Evolutionary conservation across 2,329 filamentous ascomycete species (phyloP).

Genomic region (Anthostomella pinea): DNA sequence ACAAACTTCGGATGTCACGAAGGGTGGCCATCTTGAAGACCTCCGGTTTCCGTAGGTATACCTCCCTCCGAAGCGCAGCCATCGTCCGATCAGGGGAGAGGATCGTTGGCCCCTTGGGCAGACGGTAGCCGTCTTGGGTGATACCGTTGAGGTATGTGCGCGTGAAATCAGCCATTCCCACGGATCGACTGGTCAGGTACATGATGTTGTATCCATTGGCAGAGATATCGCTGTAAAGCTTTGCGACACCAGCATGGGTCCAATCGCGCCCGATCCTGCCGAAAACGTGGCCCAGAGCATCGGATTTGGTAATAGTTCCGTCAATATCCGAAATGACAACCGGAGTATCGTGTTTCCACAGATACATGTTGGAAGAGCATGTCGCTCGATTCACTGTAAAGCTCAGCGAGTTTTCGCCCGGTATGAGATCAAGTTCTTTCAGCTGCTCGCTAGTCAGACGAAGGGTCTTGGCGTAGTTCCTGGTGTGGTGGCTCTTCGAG

Average conservation of each 20-base stretch:
- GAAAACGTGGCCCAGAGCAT: slow-evolving; percentile 87
- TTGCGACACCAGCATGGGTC: slow-evolving; percentile 95
- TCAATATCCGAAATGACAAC: slow-evolving; percentile 99
- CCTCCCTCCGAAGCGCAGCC: slow-evolving; percentile 84
- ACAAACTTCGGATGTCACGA: slow-evolving; percentile 87
- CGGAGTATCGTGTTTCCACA: slow-evolving; percentile 87
- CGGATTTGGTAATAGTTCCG: slow-evolving; percentile 97
- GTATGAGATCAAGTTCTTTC: slow-evolving; percentile 76
- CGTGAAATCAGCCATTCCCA: slow-evolving; percentile 90
- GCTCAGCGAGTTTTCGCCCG: slow-evolving; percentile 88
- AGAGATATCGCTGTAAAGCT: slow-evolving; percentile 92
- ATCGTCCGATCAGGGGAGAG: slow-evolving; percentile 93
- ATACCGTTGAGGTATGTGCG: slow-evolving; percentile 87
- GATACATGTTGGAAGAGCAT: slow-evolving; percentile 87
- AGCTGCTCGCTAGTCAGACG: slow-evolving; percentile 93
- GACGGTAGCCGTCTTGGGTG: slow-evolving; percentile 77
- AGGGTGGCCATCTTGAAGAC: slow-evolving; percentile 99
- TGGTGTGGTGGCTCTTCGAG: slow-evolving; percentile 62
- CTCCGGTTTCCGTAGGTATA: slow-evolving; percentile 94
- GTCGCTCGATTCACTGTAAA: slow-evolving; percentile 96
- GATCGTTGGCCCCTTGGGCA: slow-evolving; percentile 91
- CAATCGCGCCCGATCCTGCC: slow-evolving; percentile 97
- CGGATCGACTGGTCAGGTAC: slow-evolving; percentile 91
- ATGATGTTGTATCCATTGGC: slow-evolving; percentile 98
- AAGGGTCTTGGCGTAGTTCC: slow-evolving; percentile 95